Conservation (phyloP, 1,139 yeast species). For the Geotrichum klebahnii region DNA sequence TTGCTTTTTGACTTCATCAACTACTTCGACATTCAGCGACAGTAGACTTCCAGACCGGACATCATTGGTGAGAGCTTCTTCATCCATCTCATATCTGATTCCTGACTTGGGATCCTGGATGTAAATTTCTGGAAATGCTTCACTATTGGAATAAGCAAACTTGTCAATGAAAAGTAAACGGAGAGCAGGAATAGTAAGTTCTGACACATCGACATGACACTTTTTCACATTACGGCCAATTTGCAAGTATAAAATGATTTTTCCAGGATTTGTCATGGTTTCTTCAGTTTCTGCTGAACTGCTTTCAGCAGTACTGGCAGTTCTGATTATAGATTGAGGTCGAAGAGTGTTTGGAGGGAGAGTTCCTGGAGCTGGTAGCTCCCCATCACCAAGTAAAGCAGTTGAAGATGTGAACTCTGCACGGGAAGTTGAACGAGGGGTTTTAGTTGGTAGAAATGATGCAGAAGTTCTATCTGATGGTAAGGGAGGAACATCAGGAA, state of each 20-base stretch:
- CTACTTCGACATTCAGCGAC: slow-evolving; percentile 47
- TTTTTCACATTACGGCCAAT: slow-evolving; percentile 62
- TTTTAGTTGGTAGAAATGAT: slow-evolving; percentile 31
- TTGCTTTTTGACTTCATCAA: slow-evolving; percentile 37
- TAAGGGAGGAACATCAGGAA: slow-evolving; percentile 22
- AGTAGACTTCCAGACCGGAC: slow-evolving; percentile 59
- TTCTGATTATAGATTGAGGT: not conserved
- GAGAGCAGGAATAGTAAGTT: slow-evolving; percentile 55
- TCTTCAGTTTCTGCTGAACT: slow-evolving; percentile 12
- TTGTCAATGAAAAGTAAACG: slow-evolving; percentile 77
- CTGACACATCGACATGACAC: slow-evolving; percentile 49
- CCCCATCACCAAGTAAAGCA: slow-evolving; percentile 21
- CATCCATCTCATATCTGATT: slow-evolving; percentile 78
- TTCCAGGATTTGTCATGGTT: slow-evolving; percentile 9
- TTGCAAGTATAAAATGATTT: slow-evolving; percentile 49
- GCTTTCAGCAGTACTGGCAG: not conserved
- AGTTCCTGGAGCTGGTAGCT: slow-evolving; percentile 9
- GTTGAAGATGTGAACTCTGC: slow-evolving; percentile 33
- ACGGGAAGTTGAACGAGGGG: slow-evolving; percentile 29
- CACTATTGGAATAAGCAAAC: slow-evolving; percentile 62
- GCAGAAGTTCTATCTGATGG: slow-evolving; percentile 18
- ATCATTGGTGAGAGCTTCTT: slow-evolving; percentile 51
- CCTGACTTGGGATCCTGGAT: slow-evolving; percentile 58
- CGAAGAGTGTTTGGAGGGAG: not conserved
- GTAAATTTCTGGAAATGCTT: slow-evolving; percentile 77